Percentiles rank a stretch among this genome's conserved stretches.
phyloP scores from a whole-genome alignment of 225 moss, liverwort and hornwort species.

The Polytrichum formosum region DNA sequence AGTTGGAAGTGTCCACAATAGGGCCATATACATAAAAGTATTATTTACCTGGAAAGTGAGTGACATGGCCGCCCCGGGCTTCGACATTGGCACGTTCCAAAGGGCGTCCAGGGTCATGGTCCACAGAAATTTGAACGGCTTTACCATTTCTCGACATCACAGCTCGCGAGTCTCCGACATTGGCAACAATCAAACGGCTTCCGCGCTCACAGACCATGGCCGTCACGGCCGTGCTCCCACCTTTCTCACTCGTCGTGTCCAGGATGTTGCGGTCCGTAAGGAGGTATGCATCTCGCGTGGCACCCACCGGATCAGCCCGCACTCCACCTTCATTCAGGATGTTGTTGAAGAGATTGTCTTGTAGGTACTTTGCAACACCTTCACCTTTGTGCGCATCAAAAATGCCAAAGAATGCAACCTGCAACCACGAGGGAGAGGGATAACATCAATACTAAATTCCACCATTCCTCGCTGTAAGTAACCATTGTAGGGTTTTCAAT shows the following conservation, averaged over 20 bases:
- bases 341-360: constrained; percentile 60
- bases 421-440: not conserved
- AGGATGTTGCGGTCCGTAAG: constrained; percentile 73
- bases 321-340: constrained; percentile 64
- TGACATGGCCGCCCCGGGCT: constrained; percentile 76
- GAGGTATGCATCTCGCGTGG: constrained; percentile 80
- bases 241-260: constrained; percentile 19
- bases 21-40: no score
- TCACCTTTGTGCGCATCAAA: constrained; percentile 73
- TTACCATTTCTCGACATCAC: constrained; percentile 60
- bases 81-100: constrained; percentile 75
- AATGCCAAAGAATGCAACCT: constrained; percentile 77
- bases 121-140: constrained; percentile 71
- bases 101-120: constrained; percentile 79
- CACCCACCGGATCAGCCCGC: constrained; percentile 67
- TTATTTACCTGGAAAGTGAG: constrained; percentile 61
- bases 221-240: constrained; percentile 86
- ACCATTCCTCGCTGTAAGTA: no score
- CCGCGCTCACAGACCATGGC: constrained; percentile 69
- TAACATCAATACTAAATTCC: no score
- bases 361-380: constrained; percentile 46
- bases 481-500: no score
- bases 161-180: constrained; percentile 82
- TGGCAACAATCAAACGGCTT: constrained; percentile 67
- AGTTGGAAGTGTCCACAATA: no score